These are phyloP conservation scores for Gonapodya sp. DNA, from an alignment of 192 early-diverging fungal genomes.

Conservation along the genomic window DNA sequence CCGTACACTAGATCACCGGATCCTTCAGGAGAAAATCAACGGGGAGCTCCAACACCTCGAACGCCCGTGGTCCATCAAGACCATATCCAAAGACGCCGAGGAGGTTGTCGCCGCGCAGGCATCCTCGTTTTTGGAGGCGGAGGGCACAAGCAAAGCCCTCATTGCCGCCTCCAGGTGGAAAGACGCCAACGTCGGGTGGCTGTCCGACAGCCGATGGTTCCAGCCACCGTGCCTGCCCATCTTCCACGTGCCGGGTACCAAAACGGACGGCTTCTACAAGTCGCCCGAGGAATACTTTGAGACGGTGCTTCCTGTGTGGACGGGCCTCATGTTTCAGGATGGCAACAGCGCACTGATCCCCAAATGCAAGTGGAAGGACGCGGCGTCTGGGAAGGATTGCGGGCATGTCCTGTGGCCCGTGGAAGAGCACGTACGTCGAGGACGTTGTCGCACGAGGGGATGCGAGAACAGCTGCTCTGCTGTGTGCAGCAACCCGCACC, in stretches of 20 bases:
- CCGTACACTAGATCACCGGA: conserved; percentile 15
- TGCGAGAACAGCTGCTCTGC: conserved; percentile 13
- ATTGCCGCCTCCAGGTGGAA: conserved; percentile 14
- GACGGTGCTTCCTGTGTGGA: conserved; percentile 18
- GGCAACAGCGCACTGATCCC: conserved; percentile 22
- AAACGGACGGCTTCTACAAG: conserved; percentile 16
- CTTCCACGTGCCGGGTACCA: conserved; percentile 19
- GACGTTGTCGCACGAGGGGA: conserved; percentile 9
- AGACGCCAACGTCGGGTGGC: conserved; percentile 21
- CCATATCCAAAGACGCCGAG: conserved; percentile 15
- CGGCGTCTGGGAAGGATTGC: conserved; percentile 17
- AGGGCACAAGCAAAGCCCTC: not conserved
- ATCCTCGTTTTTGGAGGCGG: conserved; percentile 2
- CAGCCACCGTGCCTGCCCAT: conserved; percentile 15
- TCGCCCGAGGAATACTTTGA: conserved; percentile 22
- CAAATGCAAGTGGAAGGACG: conserved; percentile 12
- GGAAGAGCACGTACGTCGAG: not conserved
- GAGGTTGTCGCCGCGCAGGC: not conserved
- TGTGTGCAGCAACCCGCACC: conserved; percentile 16
- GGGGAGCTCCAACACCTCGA: conserved; percentile 21
- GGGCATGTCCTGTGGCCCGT: conserved; percentile 21
- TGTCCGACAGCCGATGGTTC: conserved; percentile 15
- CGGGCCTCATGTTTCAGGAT: conserved; percentile 23
- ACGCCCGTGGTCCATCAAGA: conserved; percentile 22
- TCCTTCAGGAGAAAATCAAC: conserved; percentile 16